Conservation (phyloP, 2,329 filamentous ascomycete genomes). For the Penicillium sp. region DNA sequence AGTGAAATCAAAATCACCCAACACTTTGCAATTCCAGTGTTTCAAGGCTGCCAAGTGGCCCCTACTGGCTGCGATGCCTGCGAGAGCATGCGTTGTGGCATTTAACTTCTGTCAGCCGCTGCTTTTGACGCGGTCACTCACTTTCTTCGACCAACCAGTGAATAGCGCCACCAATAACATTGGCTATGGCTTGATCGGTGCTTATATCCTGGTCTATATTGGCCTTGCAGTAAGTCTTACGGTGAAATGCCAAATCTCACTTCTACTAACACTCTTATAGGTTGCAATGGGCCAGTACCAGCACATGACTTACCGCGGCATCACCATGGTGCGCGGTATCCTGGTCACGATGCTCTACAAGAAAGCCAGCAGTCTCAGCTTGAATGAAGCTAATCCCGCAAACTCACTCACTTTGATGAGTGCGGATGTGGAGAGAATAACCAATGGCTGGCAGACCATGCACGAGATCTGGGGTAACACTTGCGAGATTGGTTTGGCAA, state of each 20-base stretch:
- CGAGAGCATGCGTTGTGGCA: slow-evolving; percentile 33
- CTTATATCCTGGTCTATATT: slow-evolving; percentile 42
- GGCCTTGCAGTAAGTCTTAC: slow-evolving; percentile 38
- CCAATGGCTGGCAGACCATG: slow-evolving; percentile 39
- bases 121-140: slow-evolving; percentile 36
- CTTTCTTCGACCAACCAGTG: slow-evolving; percentile 29
- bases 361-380: slow-evolving; percentile 34
- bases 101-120: slow-evolving; percentile 39
- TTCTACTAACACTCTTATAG: slow-evolving; percentile 18
- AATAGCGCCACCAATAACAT: slow-evolving; percentile 29
- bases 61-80: slow-evolving; percentile 31
- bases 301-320: slow-evolving; percentile 42
- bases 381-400: slow-evolving; percentile 34
- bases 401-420: slow-evolving; percentile 45
- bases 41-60: slow-evolving; percentile 34
- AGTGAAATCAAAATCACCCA: slow-evolving; percentile 27
- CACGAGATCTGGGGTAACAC: slow-evolving; percentile 47
- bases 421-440: slow-evolving; percentile 45
- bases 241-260: background rate
- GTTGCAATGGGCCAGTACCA: slow-evolving; percentile 40
- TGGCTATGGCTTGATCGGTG: slow-evolving; percentile 44
- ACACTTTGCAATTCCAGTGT: slow-evolving; percentile 29
- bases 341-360: slow-evolving; percentile 51
- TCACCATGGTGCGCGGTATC: slow-evolving; percentile 43
- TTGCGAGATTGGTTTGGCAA: slow-evolving; percentile 44